Percentiles rank a stretch among this genome's conserved stretches.
These are phyloP conservation scores for Excoecaria agallocha DNA, from an alignment of 345 rosid species.

Conservation along the genomic window DNA sequence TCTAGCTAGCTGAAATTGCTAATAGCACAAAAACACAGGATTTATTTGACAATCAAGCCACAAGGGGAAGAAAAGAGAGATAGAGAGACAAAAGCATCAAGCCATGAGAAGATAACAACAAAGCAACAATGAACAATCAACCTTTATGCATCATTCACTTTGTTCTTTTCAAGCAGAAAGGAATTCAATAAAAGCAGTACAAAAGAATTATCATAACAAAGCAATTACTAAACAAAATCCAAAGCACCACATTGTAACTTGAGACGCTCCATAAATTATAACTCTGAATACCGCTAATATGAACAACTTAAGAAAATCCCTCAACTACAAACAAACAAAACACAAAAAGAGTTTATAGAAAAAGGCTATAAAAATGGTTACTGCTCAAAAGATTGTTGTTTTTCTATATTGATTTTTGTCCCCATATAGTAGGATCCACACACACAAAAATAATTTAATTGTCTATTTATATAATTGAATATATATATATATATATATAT, in stretches of 20 bases:
- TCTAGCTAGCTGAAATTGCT: neutral
- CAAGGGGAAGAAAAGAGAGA: neutral
- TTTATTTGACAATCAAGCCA: neutral
- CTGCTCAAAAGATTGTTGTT: too few species aligned
- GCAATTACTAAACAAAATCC: neutral
- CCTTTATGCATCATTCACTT: neutral
- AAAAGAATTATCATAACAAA: too few species aligned
- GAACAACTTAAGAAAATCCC: too few species aligned
- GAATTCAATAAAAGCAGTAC: neutral
- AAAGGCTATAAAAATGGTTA: too few species aligned
- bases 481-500: too few species aligned
- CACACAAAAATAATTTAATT: too few species aligned
- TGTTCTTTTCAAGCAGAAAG: neutral
- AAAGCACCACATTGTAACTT: neutral
- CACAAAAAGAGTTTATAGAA: too few species aligned
- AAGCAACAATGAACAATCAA: neutral
- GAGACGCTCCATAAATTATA: neutral
- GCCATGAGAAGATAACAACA: neutral
- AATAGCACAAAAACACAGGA: neutral
- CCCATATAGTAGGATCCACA: too few species aligned
- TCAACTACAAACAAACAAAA: neutral
- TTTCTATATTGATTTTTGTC: too few species aligned
- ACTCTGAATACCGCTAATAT: neutral
- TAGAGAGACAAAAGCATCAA: neutral
- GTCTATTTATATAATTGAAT: too few species aligned